Conservation (phyloP, 352 stramenopile genomes). For the Phytophthora uliginosa region DNA sequence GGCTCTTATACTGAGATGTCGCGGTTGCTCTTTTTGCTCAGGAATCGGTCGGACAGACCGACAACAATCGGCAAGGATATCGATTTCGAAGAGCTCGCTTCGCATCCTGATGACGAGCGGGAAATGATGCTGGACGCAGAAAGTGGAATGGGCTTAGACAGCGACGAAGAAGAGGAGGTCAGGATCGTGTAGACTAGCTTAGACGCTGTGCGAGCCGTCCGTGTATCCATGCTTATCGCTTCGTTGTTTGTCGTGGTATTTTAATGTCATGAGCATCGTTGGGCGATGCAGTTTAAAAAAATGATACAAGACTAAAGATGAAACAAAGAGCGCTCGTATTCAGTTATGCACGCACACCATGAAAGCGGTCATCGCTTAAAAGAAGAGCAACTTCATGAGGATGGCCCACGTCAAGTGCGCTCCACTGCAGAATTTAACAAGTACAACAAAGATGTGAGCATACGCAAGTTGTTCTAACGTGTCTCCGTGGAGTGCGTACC, state of each 20-base stretch:
- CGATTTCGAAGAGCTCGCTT: slow-evolving; percentile 60
- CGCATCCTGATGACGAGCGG: slow-evolving; percentile 50
- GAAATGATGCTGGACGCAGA: slow-evolving; percentile 66
- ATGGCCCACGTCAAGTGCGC: slow-evolving; percentile 87
- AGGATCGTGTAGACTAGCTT: slow-evolving; percentile 40
- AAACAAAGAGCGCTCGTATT: slow-evolving; percentile 29
- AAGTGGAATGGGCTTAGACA: slow-evolving; percentile 48
- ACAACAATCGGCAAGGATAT: slow-evolving; percentile 67
- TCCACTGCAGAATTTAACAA: slow-evolving; percentile 47
- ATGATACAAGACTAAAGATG: slow-evolving; percentile 6
- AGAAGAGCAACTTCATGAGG: slow-evolving; percentile 91
- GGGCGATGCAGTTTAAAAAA: slow-evolving; percentile 23
- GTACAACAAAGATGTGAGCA: slow-evolving; percentile 8
- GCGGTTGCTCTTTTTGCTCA: slow-evolving; percentile 14
- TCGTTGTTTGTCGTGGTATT: slow-evolving; percentile 21
- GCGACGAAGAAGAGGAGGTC: slow-evolving; percentile 44
- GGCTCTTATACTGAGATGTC: neutral
- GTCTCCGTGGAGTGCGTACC: slow-evolving; percentile 40
- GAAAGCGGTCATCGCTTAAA: slow-evolving; percentile 41
- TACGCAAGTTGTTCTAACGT: no score
- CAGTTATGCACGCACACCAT: slow-evolving; percentile 30
- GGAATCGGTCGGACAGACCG: slow-evolving; percentile 66
- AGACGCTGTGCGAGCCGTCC: slow-evolving; percentile 4
- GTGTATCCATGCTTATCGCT: slow-evolving; percentile 8
- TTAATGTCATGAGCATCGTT: slow-evolving; percentile 33